These are phyloP conservation scores for Hydrangea macrophylla DNA, from an alignment of 148 eudicot species.

Conservation along the genomic window DNA sequence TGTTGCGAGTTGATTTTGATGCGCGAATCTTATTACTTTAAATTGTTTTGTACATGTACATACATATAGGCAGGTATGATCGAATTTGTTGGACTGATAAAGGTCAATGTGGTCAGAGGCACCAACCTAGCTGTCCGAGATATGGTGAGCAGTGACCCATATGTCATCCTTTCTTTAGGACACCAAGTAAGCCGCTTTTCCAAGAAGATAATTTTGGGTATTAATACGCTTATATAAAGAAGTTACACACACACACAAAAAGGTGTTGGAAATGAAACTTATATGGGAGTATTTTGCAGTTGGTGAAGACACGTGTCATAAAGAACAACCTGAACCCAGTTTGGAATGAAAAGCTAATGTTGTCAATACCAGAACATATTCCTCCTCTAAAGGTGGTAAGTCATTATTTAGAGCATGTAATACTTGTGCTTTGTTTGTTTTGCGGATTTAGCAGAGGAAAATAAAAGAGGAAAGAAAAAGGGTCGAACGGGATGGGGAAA, in stretches of 20 bases:
- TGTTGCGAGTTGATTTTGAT: not conserved
- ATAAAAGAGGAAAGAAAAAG: too few species aligned
- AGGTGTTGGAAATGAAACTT: not conserved
- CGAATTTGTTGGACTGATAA: constrained; percentile 87
- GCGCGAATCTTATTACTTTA: not conserved
- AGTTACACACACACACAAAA: not conserved
- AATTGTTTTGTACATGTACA: constrained; percentile 4
- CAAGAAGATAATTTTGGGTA: constrained; percentile 1
- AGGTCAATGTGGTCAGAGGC: constrained; percentile 83
- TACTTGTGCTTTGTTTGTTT: too few species aligned
- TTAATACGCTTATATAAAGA: not conserved
- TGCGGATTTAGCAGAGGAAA: too few species aligned
- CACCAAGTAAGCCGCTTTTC: constrained; percentile 62
- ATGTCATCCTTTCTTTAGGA: constrained; percentile 82
- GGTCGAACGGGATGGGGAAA: too few species aligned
- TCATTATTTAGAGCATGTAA: not conserved
- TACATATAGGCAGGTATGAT: constrained; percentile 98
- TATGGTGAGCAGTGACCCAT: constrained; percentile 88
- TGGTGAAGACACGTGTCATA: constrained; percentile 84
- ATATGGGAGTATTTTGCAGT: constrained; percentile 47
- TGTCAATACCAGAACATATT: constrained; percentile 75
- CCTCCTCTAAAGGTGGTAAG: constrained; percentile 91
- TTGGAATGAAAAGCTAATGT: constrained; percentile 93
- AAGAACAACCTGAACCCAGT: constrained; percentile 90
- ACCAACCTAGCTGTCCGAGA: constrained; percentile 89